phyloP scores from a whole-genome alignment of 768 basidiomycete genomes.

The Gloeophyllum trabeum region DNA sequence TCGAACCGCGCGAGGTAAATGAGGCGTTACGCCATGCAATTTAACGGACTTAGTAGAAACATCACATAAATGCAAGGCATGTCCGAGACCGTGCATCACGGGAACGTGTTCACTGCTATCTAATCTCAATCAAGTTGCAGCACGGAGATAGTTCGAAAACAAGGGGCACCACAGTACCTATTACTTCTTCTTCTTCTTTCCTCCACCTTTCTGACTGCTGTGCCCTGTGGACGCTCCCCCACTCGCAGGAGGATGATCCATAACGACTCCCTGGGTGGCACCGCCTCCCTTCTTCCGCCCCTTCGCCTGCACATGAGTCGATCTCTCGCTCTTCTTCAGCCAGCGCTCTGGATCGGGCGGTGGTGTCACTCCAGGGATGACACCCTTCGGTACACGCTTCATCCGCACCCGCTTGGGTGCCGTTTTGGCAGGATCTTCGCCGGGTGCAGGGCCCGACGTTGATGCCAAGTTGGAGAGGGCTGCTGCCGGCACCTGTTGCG shows the following conservation, averaged over 20 bases:
- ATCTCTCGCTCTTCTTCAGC: slow-evolving; percentile 79
- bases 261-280: slow-evolving; percentile 59
- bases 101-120: too few relatives aligned
- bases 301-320: slow-evolving; percentile 37
- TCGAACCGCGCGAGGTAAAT: too few relatives aligned
- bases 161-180: too few relatives aligned
- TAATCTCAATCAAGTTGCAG: too few relatives aligned
- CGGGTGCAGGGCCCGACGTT: slow-evolving; percentile 18
- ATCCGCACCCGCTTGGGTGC: slow-evolving; percentile 36
- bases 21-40: too few relatives aligned
- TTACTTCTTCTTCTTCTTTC: slow-evolving; percentile 64
- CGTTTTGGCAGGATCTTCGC: slow-evolving; percentile 17
- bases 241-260: slow-evolving; percentile 19
- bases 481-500: slow-evolving; percentile 22
- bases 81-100: too few relatives aligned
- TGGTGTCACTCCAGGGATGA: slow-evolving; percentile 69
- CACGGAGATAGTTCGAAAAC: too few relatives aligned
- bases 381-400: slow-evolving; percentile 65
- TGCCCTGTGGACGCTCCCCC: slow-evolving; percentile 18
- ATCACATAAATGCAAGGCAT: too few relatives aligned
- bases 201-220: slow-evolving; percentile 24
- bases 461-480: slow-evolving; percentile 13
- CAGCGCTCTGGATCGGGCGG: slow-evolving; percentile 81
- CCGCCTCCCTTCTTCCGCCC: slow-evolving; percentile 44
- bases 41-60: too few relatives aligned